Conservation (phyloP, 345 rosid species). For the Populus davidiana region DNA sequence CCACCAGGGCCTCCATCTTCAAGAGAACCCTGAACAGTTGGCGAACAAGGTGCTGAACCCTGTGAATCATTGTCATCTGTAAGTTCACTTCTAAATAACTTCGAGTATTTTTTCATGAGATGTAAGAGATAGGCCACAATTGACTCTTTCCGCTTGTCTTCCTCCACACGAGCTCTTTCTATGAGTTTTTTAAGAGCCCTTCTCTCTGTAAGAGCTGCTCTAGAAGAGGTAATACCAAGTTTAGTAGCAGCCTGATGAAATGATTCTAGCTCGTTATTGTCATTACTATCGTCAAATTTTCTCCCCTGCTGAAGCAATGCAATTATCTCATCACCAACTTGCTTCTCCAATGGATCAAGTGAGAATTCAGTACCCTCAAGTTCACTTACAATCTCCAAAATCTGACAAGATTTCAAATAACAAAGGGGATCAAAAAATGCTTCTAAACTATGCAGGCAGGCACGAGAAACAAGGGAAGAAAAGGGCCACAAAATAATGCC, state of each 20-base stretch:
- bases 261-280: conserved; percentile 71
- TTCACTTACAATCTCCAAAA: conserved; percentile 74
- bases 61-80: conserved; percentile 88
- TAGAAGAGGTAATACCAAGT: conserved; percentile 78
- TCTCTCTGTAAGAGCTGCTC: conserved; percentile 89
- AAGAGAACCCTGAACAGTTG: conserved; percentile 51
- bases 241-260: conserved; percentile 81
- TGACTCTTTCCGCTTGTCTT: conserved; percentile 96
- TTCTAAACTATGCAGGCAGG: background rate
- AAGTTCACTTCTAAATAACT: conserved; percentile 78
- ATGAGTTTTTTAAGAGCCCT: conserved; percentile 88
- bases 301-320: conserved; percentile 87
- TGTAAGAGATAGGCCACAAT: conserved; percentile 90
- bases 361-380: conserved; percentile 60
- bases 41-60: conserved; percentile 86
- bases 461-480: background rate
- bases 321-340: conserved; percentile 88
- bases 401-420: conserved; percentile 42
- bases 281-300: conserved; percentile 58
- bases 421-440: conserved; percentile 5
- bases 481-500: background rate
- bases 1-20: conserved; percentile 46
- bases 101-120: conserved; percentile 93
- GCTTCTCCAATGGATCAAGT: conserved; percentile 76
- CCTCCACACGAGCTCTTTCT: conserved; percentile 89